Percentiles rank a stretch among this genome's conserved stretches.
phyloP scores from a whole-genome alignment of 1,284 basidiomycete genomes.

The Rhizoctonia solani region DNA sequence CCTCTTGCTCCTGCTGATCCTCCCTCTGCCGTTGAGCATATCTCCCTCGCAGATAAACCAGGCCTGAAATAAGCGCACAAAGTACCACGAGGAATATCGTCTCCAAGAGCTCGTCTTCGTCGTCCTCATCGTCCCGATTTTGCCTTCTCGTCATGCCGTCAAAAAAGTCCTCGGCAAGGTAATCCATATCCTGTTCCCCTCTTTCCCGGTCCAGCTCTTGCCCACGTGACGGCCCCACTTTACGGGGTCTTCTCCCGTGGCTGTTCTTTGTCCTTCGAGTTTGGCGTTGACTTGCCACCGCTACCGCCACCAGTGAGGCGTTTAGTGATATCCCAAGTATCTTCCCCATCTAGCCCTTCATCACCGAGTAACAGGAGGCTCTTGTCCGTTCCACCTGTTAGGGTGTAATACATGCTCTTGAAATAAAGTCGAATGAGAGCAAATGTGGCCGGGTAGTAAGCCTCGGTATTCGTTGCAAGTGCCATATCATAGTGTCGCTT shows the following conservation, averaged over 20 bases:
- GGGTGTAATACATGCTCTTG: slow-evolving; percentile 80
- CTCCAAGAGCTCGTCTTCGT: slow-evolving; percentile 67
- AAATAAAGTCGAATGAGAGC: slow-evolving; percentile 83
- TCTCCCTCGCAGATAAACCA: slow-evolving; percentile 72
- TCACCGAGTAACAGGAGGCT: slow-evolving; percentile 67
- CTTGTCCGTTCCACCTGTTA: slow-evolving; percentile 64
- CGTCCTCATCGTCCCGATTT: slow-evolving; percentile 54
- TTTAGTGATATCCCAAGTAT: slow-evolving; percentile 78
- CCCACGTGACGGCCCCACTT: slow-evolving; percentile 76
- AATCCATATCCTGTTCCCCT: slow-evolving; percentile 66
- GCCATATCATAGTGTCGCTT: slow-evolving; percentile 96
- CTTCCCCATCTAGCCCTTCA: slow-evolving; percentile 57
- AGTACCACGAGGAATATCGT: slow-evolving; percentile 70
- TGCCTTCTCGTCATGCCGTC: slow-evolving; percentile 61
- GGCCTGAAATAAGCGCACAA: slow-evolving; percentile 64
- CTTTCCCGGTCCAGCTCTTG: slow-evolving; percentile 63
- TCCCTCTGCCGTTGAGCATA: slow-evolving; percentile 52
- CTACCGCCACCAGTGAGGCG: slow-evolving; percentile 50
- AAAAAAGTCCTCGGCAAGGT: slow-evolving; percentile 51
- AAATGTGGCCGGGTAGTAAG: slow-evolving; percentile 83
- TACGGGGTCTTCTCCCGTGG: slow-evolving; percentile 41
- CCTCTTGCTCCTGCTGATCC: slow-evolving; percentile 6
- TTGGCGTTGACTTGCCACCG: slow-evolving; percentile 50
- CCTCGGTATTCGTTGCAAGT: slow-evolving; percentile 82
- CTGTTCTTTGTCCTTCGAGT: slow-evolving; percentile 8